Base-by-base conservation (phyloP, 371 early-diverging fungal species). In the Rhizopus microsporus region DNA sequence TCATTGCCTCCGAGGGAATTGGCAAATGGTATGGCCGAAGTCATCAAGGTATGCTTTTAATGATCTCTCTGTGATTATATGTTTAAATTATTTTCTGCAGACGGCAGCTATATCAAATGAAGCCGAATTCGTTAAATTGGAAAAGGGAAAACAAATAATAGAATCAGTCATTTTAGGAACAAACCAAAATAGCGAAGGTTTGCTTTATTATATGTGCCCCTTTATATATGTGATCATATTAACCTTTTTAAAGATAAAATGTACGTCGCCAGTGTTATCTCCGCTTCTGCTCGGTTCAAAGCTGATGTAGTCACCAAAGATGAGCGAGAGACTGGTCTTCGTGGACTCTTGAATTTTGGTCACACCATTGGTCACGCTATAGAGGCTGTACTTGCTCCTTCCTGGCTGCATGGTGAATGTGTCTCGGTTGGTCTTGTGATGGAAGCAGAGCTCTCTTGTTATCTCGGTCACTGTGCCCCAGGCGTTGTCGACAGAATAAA, bases 11-110 rank as follows among this genome's bases (percentile, higher is more conserved):
- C 78, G 46, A 83, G 97, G 49, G 95, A 97, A 72, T 90, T 96
- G 66, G 81, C 87, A 5, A 96, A 96, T 72, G 97, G 97, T 7
- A 90, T 97, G 91, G 97, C 95, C 5, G 97, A 97, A 74, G 92
- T 97, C 15, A 92, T 97, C 69, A 97, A 97, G 63, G 72, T 72
- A 63, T 47, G n/a, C 23, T 23, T 23, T 23, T 23, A 23, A 23
- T 23, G 2, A 23, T 23, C 23, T 50, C 0, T 49, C 4, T 29
- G 31, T 49, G 17, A 52, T 52, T 9, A 23, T 52, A 16, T 49
- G 10, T 49, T 50, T 16, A 7, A 16, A 13, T 34, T 3, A 15
- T 47, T 32, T 15, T 46, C 12, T 50, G 3, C 56, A 69, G 83
- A 95, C 94, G 0, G 96, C 96, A 3, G 93, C 94, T 35, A 93